These are phyloP conservation scores for Silene coronaria DNA, from an alignment of 179 eudicot species.

Conservation along the genomic window DNA sequence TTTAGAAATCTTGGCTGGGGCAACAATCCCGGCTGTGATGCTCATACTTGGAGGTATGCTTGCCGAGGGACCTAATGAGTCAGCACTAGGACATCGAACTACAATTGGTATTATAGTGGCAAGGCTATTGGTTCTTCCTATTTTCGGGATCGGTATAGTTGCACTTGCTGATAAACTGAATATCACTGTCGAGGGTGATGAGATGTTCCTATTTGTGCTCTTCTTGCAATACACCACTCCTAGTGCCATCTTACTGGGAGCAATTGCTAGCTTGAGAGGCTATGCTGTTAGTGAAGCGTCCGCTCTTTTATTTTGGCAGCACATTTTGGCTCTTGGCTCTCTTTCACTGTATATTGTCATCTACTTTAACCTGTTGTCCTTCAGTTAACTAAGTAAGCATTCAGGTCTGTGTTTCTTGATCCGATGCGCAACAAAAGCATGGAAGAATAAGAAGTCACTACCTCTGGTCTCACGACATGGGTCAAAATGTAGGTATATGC, in stretches of 20 bases:
- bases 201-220: constrained; percentile 69
- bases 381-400: constrained; percentile 13
- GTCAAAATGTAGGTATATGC: constrained; percentile 2
- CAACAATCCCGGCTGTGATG: constrained; percentile 86
- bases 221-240: constrained; percentile 77
- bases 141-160: constrained; percentile 63
- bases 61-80: constrained; percentile 73
- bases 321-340: constrained; percentile 57
- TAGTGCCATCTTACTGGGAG: constrained; percentile 82
- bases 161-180: constrained; percentile 46
- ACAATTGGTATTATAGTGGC: constrained; percentile 60
- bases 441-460: not conserved
- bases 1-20: constrained; percentile 69
- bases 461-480: not conserved
- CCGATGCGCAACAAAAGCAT: not conserved
- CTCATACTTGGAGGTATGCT: constrained; percentile 86
- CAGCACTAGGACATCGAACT: constrained; percentile 58
- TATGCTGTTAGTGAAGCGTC: constrained; percentile 89
- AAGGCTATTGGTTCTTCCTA: constrained; percentile 70
- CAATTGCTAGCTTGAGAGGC: constrained; percentile 83
- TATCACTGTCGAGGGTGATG: constrained; percentile 48
- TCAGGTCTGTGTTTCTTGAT: not conserved
- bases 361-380: constrained; percentile 45
- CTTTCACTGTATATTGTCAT: constrained; percentile 53
- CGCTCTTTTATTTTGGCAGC: constrained; percentile 85